phyloP scores from a whole-genome alignment of 768 basidiomycete genomes.

The Suillus ampliporus region DNA sequence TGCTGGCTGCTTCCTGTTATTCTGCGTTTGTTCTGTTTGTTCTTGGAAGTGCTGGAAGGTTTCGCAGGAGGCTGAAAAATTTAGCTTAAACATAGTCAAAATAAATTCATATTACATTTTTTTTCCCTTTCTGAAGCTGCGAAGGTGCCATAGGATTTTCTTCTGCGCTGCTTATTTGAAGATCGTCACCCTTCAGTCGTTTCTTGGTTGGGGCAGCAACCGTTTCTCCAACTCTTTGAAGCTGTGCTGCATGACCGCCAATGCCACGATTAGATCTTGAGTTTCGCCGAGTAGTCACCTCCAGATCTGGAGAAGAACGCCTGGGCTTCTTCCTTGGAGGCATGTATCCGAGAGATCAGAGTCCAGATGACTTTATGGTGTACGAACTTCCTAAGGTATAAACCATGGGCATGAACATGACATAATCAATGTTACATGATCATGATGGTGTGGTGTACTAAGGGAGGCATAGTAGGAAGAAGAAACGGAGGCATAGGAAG shows the following conservation, averaged over 20 bases:
- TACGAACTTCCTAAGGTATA: no score
- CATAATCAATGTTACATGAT: no score
- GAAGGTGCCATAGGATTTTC: background rate
- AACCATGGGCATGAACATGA: no score
- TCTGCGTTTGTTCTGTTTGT: no score
- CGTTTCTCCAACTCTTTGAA: background rate
- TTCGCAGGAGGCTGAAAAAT: no score
- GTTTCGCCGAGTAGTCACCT: background rate
- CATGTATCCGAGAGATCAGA: background rate
- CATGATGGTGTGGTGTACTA: no score
- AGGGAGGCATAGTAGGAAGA: background rate
- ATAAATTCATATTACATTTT: background rate
- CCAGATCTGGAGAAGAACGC: background rate
- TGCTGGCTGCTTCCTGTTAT: no score
- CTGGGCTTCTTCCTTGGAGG: background rate
- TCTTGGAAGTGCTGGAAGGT: background rate
- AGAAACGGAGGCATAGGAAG: no score
- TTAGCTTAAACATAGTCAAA: no score
- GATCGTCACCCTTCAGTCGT: background rate
- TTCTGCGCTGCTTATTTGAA: background rate
- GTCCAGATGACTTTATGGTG: background rate
- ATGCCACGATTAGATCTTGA: background rate
- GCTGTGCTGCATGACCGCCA: background rate
- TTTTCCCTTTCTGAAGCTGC: background rate
- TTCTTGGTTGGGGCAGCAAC: background rate